Conservation (phyloP, 768 basidiomycete genomes). For the Boletellus emodensis region DNA sequence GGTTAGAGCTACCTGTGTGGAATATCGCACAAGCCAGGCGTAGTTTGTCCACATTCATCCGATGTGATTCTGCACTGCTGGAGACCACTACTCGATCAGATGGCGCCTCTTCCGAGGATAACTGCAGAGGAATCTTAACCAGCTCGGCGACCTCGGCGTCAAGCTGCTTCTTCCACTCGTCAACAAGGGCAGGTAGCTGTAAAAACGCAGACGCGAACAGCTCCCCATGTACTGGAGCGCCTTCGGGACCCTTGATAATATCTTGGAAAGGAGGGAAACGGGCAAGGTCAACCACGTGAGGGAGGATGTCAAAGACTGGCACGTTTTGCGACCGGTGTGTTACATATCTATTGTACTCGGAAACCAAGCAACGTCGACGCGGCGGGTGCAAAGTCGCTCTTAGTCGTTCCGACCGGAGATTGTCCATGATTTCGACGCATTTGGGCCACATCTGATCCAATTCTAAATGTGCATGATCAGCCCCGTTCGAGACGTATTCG, state of each 20-base stretch:
- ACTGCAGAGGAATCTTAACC: neutral
- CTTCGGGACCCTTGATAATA: constrained; percentile 6
- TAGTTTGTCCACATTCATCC: neutral
- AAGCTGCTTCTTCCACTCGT: constrained; percentile 5
- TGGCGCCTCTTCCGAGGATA: neutral
- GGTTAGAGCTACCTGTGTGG: neutral
- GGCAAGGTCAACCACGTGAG: constrained; percentile 1
- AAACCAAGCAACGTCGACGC: neutral
- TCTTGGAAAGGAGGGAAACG: constrained; percentile 1
- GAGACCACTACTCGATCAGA: neutral
- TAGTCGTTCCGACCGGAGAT: neutral
- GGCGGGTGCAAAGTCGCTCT: neutral
- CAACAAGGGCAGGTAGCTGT: constrained; percentile 3
- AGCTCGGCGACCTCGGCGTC: constrained; percentile 2
- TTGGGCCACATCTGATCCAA: constrained; percentile 9
- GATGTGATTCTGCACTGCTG: neutral
- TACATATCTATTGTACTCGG: neutral
- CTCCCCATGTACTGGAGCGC: neutral
- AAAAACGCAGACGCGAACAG: constrained; percentile 6
- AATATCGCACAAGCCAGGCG: constrained; percentile 10
- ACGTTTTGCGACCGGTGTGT: neutral
- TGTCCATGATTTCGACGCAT: constrained; percentile 1
- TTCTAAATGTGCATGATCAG: constrained; percentile 2
- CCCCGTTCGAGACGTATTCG: neutral
- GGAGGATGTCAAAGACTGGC: neutral